Conservation (phyloP, 2,329 filamentous ascomycete genomes). For the Tolypocladium endophyticum region DNA sequence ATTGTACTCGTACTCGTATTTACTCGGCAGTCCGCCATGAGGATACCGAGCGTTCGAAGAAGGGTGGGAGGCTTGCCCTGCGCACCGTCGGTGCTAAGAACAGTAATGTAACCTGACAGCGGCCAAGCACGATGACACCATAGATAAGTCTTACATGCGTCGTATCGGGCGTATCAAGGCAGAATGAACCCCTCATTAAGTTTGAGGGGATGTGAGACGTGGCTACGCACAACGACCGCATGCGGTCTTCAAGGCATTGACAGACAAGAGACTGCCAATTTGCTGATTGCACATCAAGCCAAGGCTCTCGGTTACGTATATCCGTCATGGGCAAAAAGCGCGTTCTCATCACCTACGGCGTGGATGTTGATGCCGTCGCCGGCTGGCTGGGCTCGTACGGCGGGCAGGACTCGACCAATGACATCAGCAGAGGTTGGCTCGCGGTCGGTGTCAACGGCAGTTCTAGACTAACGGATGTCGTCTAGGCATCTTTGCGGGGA, state of each 20-base stretch:
- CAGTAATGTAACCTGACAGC: too few relatives aligned
- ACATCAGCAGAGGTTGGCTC: constrained; percentile 54
- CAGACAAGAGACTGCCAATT: not conserved
- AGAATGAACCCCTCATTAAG: not conserved
- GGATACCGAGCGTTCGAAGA: too few relatives aligned
- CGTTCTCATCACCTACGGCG: constrained; percentile 41
- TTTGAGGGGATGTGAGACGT: not conserved
- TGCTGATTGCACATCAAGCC: not conserved
- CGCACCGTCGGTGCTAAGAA: not conserved
- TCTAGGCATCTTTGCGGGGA: constrained; percentile 57
- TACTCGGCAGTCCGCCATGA: not conserved
- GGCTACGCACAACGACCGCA: not conserved
- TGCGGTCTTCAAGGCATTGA: not conserved
- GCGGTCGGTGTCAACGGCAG: not conserved
- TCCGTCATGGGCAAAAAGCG: constrained; percentile 1
- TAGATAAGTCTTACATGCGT: not conserved
- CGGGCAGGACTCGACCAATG: constrained; percentile 60
- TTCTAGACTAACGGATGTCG: constrained; percentile 11
- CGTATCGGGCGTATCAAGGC: not conserved
- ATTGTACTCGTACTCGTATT: not conserved
- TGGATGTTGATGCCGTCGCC: constrained; percentile 67
- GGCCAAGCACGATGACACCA: not conserved
- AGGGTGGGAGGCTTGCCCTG: too few relatives aligned
- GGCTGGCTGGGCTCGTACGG: constrained; percentile 69
- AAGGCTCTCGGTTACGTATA: not conserved